phyloP scores from a whole-genome alignment of 257 asterid genomes.

The Ballota nigra region DNA sequence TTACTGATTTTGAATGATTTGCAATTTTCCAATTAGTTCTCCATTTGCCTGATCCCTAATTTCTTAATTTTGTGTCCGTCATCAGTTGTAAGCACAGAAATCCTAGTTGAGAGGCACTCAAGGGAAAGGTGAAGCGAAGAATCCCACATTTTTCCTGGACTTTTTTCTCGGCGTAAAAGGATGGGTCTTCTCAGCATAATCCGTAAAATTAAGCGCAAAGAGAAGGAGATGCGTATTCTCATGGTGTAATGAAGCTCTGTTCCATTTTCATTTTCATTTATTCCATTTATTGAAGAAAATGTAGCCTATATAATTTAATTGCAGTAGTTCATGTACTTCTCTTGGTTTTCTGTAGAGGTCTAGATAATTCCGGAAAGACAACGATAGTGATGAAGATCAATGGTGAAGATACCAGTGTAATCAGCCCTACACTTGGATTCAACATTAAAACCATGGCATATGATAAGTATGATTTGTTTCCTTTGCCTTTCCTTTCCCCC shows the following conservation, averaged over 20 bases:
- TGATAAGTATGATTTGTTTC: conserved; percentile 48
- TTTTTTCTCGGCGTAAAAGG: neutral
- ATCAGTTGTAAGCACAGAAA: neutral
- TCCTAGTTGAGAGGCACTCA: neutral
- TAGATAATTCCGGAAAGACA: conserved; percentile 94
- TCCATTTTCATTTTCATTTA: neutral
- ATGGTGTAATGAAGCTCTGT: conserved; percentile 68
- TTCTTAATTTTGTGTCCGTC: neutral
- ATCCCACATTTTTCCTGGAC: neutral
- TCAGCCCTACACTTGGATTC: conserved; percentile 97
- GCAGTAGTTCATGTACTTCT: neutral
- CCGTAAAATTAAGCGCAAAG: conserved; percentile 89
- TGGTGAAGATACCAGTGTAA: conserved; percentile 89
- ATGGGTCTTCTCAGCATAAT: conserved; percentile 93
- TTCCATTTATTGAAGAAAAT: neutral
- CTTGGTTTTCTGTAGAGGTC: conserved; percentile 50
- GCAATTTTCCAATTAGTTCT: neutral
- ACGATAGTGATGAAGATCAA: conserved; percentile 92
- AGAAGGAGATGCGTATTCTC: conserved; percentile 98
- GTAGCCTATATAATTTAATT: neutral
- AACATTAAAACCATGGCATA: conserved; percentile 85
- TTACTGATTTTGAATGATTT: neutral
- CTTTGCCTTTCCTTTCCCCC: neutral
- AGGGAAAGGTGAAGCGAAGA: neutral
- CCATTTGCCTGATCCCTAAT: neutral